phyloP scores from a whole-genome alignment of 768 basidiomycete genomes.

The Russula emetica region DNA sequence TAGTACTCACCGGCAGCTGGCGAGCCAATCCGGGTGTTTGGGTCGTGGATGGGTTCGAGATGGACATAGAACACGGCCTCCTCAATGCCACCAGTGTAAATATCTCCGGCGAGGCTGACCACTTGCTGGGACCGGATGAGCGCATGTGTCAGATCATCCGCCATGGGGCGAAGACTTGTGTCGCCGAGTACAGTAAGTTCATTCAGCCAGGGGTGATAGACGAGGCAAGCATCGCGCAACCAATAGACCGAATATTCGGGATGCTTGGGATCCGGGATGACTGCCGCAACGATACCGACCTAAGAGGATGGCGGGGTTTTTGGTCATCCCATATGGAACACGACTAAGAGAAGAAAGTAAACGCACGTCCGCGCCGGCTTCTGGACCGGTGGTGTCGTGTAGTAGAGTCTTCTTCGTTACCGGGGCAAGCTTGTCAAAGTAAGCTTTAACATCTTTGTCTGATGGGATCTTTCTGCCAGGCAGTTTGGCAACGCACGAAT shows the following conservation, averaged over 20 bases:
- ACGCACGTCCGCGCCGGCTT: conserved; percentile 15
- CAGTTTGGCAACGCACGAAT: neutral
- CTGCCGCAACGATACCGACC: conserved; percentile 12
- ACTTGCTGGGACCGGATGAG: conserved; percentile 21
- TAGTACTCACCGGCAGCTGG: conserved; percentile 22
- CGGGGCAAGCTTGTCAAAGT: conserved; percentile 14
- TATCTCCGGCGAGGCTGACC: conserved; percentile 16
- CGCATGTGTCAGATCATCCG: conserved; percentile 15
- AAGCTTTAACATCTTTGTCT: conserved; percentile 9
- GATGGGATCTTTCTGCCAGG: neutral
- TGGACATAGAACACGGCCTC: conserved; percentile 18
- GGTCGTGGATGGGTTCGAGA: conserved; percentile 8
- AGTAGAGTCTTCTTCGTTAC: conserved; percentile 14
- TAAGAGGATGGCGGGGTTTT: neutral
- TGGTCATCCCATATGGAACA: neutral
- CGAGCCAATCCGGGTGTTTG: conserved; percentile 10
- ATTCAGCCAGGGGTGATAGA: conserved; percentile 19
- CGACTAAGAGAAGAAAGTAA: neutral
- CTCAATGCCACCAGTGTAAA: conserved; percentile 18
- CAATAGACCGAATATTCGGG: conserved; percentile 21
- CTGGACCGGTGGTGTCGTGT: conserved; percentile 19
- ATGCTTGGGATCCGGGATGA: conserved; percentile 16
- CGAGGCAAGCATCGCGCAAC: conserved; percentile 19
- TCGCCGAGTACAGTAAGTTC: conserved; percentile 17
- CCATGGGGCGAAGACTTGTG: conserved; percentile 14